phyloP scores from a whole-genome alignment of 306 rosid genomes.

The Quercus bicolor region DNA sequence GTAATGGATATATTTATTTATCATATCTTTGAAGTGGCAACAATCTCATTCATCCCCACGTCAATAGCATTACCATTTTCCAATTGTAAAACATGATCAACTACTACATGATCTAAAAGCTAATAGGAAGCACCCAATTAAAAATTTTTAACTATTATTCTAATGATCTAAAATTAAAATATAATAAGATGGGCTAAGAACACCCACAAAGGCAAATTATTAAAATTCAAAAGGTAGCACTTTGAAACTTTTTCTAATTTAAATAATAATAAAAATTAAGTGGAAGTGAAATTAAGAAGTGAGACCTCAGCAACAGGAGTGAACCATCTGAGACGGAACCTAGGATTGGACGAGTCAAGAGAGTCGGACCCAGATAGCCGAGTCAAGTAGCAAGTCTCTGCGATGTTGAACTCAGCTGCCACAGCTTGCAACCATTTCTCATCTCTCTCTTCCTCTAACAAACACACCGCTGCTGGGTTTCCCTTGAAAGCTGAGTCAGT shows the following conservation, averaged over 20 bases:
- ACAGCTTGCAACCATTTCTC: constrained; percentile 54
- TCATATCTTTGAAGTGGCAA: no score
- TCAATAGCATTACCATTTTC: no score
- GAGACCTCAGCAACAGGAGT: constrained; percentile 67
- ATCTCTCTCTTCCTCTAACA: constrained; percentile 57
- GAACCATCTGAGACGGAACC: constrained; percentile 78
- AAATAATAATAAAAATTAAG: no score
- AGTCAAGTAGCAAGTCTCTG: constrained; percentile 45
- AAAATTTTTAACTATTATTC: no score
- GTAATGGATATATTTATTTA: no score
- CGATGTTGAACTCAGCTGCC: constrained; percentile 59
- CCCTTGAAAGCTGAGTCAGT: constrained; percentile 67
- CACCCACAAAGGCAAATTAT: background rate
- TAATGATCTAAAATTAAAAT: background rate
- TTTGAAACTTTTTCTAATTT: background rate
- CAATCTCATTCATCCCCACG: no score
- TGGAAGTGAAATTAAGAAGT: background rate
- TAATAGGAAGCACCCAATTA: no score
- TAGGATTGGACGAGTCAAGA: constrained; percentile 31
- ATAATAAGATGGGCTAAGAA: background rate
- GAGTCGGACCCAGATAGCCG: constrained; percentile 21
- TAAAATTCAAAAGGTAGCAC: background rate
- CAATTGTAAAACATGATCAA: no score
- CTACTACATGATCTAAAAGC: background rate
- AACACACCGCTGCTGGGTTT: constrained; percentile 72